Evolutionary conservation across 257 asterid genomes (phyloP), one percentile per base, ranked within the genome.

Genomic region (Perilla frutescens): DNA sequence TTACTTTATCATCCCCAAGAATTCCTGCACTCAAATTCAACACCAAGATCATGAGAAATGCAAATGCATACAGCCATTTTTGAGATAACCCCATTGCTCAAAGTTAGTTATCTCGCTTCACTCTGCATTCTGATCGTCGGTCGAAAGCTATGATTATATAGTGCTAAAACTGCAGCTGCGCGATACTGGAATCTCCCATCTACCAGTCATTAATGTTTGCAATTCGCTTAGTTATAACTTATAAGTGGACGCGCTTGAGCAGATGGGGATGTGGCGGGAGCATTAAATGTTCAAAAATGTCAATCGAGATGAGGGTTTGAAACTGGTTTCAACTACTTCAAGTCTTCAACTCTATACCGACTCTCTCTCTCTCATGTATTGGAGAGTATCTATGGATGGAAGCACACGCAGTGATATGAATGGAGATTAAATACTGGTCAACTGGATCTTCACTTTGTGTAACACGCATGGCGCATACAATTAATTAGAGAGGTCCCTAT

Each of bases 191-290:
- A 12, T 31, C 8, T 8, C 50, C 11, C 59, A 56, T 15, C 66
- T 10, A 37, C 48, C 59, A 31, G 15, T 74, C 77, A 79, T 82
- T 76, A 79, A 79, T 68, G 75, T 13, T 50, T 54, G 48, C 72
- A 50, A 51, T 74, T 41, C 73, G 79, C 76, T 72, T 71, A 68
- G 76, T 51, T 62, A 59, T 7, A 20, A 68, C 73, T 51, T 62
- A 59, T 7, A 20, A 20, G 26, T 65, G 1, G 62, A 77, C 84
- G 84, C 87, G 84, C 39, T 72, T 73, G 73, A 79, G 76, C 84
- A 41, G 87, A 79, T 83, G 79, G 84, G 83, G 72, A 62, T 47
- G 54, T 69, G 71, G 82, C 39, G 26, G 47, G 40, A 8, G 67
- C 59, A 80, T 58, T 82, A 49, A 79, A 72, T 82, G 76, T 65